These are phyloP conservation scores for Chamaecyparis obtusa DNA, from an alignment of 75 land plant genomes.

Conservation along the genomic window DNA sequence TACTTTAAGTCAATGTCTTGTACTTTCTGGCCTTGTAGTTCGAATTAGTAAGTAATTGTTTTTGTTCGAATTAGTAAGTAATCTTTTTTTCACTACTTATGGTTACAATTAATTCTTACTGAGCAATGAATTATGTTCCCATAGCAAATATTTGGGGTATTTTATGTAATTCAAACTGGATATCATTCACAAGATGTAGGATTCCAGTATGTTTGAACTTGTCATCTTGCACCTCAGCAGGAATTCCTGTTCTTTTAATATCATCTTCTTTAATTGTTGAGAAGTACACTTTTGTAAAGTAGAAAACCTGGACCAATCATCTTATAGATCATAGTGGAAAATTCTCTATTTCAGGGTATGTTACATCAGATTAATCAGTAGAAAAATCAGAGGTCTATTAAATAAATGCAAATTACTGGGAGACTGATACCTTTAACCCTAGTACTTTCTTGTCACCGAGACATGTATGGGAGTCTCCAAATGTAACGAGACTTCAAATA, in stretches of 20 bases:
- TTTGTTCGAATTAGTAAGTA: constrained; percentile 70
- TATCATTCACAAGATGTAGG: not conserved
- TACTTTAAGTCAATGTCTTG: constrained; percentile 84
- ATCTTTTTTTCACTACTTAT: not conserved
- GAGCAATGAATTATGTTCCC: not conserved
- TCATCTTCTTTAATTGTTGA: not conserved
- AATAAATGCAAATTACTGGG: not conserved
- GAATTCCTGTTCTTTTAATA: not conserved
- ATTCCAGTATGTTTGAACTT: not conserved
- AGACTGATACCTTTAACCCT: no score
- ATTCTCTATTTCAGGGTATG: not conserved
- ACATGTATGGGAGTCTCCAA: no score
- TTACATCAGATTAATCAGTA: not conserved
- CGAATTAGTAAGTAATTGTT: constrained; percentile 66
- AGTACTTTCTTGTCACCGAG: not conserved
- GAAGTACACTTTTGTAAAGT: not conserved
- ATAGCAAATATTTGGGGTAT: not conserved
- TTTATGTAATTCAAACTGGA: not conserved
- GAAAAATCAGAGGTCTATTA: not conserved
- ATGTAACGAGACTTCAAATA: no score
- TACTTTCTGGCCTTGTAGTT: constrained; percentile 73
- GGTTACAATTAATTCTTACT: not conserved
- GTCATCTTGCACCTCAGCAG: not conserved
- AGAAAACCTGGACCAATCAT: not conserved
- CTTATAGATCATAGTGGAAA: not conserved